These are phyloP conservation scores for Pseudonitzschia delicatissima DNA, from an alignment of 108 stramenopile genomes.

Conservation along the genomic window DNA sequence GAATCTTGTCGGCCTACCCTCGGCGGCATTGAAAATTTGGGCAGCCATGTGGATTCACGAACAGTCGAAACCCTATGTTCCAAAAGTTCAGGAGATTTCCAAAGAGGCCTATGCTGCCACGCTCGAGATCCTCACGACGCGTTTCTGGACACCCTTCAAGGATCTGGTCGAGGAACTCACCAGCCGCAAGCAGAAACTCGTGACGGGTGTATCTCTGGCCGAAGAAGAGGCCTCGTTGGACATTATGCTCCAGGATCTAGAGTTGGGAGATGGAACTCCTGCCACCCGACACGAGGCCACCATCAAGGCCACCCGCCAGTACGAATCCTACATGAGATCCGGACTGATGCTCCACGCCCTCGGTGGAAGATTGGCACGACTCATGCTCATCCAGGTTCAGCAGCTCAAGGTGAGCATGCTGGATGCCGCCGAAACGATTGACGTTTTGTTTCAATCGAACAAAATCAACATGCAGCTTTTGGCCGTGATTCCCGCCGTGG, in stretches of 20 bases:
- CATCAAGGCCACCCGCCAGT: conserved; percentile 52
- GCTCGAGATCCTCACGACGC: conserved; percentile 52
- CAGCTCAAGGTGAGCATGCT: conserved; percentile 79
- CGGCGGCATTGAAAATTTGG: conserved; percentile 44
- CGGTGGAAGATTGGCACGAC: conserved; percentile 51
- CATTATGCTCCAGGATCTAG: conserved; percentile 74
- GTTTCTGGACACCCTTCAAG: conserved; percentile 66
- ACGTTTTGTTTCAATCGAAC: conserved; percentile 69
- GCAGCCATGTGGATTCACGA: conserved; percentile 52
- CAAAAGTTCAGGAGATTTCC: conserved; percentile 34
- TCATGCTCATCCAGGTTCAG: conserved; percentile 81
- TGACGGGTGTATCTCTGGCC: conserved; percentile 48
- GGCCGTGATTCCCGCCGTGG: conserved; percentile 68
- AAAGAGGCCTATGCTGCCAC: conserved; percentile 32
- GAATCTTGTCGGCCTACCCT: conserved; percentile 71
- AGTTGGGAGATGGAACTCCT: conserved; percentile 72
- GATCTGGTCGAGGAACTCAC: conserved; percentile 62
- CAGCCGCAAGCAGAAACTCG: conserved; percentile 42
- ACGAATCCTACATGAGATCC: conserved; percentile 55
- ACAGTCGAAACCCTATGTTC: conserved; percentile 46
- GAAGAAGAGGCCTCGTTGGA: conserved; percentile 71
- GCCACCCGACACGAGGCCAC: conserved; percentile 50
- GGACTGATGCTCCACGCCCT: conserved; percentile 61
- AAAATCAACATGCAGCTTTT: conserved; percentile 72
- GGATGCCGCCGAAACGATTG: conserved; percentile 70